These are phyloP conservation scores for Cryptomeria japonica DNA, from an alignment of 75 land plant species.

Conservation along the genomic window DNA sequence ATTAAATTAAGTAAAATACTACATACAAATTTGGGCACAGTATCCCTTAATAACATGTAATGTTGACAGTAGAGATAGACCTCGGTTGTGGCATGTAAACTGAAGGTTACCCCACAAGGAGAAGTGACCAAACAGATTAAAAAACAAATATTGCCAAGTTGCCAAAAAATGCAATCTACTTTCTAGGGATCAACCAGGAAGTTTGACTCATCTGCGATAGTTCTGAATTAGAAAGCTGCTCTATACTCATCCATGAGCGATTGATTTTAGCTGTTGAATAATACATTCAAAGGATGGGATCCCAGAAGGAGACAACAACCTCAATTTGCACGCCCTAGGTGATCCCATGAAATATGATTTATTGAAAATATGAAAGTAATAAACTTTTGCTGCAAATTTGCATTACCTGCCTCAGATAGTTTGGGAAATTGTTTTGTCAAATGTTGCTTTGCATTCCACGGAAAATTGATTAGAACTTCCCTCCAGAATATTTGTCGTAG, in stretches of 20 bases:
- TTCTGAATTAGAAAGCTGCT: neutral
- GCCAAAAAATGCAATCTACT: constrained; percentile 3
- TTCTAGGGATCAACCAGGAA: neutral
- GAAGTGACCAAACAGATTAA: neutral
- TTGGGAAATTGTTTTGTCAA: neutral
- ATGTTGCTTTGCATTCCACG: neutral
- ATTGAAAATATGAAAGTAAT: neutral
- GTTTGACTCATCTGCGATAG: neutral
- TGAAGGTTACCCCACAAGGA: neutral
- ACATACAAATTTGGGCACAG: neutral
- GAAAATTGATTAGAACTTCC: neutral
- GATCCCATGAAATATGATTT: neutral
- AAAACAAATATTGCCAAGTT: neutral
- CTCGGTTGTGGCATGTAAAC: neutral
- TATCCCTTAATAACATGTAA: neutral
- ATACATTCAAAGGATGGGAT: neutral
- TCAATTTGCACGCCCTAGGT: neutral
- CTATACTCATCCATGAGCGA: neutral
- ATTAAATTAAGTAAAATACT: neutral
- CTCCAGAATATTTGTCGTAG: neutral
- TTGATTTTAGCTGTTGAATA: neutral
- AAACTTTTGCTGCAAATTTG: neutral
- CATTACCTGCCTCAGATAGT: neutral
- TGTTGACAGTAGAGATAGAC: neutral
- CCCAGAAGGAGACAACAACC: neutral